Base-by-base conservation (phyloP, 2,329 filamentous ascomycete species). In the Neoascochyta sp. region DNA sequence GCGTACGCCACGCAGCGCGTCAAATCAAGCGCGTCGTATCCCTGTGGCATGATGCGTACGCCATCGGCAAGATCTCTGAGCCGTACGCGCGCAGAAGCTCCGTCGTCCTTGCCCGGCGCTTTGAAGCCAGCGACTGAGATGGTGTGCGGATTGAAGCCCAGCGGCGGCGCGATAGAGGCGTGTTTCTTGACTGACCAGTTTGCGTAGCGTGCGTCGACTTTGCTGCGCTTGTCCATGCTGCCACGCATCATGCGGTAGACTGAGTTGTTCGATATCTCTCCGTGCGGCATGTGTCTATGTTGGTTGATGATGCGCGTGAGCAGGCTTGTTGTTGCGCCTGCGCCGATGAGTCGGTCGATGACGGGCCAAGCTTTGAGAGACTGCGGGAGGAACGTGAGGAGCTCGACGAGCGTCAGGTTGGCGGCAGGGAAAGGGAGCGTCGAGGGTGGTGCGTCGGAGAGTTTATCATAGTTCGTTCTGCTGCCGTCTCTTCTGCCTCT, bases 371-470 rank as follows among this genome's bases (percentile, higher is more conserved):
- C 47, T 9, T 52, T 49, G 18, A 56, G 36, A 3, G 39, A 43
- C 2, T 48, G 33, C 1, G 54, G 51, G 4, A 57, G 12, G 26
- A 58, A 56, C 2, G 45, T 38, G 7, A 46, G 23, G 4, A 54
- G 29, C 19, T 60, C 54, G 9, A 45, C 42, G 2, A 50, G 34
- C 2, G 52, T 54, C 7, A 57, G 27, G 22, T 57, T 55, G n/a
- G 32, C 44, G 4, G 18, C 11, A 1, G 47, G 52, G 24, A 57
- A 50, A 4, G 22, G 25, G 1, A 51, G 32, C 11, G 37, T 39
- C 3, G 32, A n/a, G 9, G 34, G 34, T 3, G 50, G 52, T 1
- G 50, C 42, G 10, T 43, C 39, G 15, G 18, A 21, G 3, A 50
- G 23, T 16, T 45, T 50, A n/a, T 47, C 38, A 11, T 41, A 41